Conservation (phyloP, 2,329 filamentous ascomycete species). For the Diaporthe ampelina region DNA sequence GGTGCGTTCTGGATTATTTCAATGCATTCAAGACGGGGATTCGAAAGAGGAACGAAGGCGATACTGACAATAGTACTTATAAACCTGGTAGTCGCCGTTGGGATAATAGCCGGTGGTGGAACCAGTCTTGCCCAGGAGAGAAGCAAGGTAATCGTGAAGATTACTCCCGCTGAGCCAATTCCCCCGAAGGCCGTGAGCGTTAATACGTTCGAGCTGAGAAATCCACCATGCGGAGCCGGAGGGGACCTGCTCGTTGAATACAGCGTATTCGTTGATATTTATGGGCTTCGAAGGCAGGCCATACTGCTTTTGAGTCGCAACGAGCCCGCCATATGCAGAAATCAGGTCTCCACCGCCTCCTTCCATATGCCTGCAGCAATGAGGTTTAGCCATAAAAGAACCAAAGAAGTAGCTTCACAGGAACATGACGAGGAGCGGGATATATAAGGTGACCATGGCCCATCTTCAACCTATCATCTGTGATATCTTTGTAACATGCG, state of each 20-base stretch:
- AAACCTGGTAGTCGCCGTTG: constrained; percentile 58
- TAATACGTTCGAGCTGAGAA: constrained; percentile 59
- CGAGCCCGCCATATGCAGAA: constrained; percentile 47
- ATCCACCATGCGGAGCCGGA: constrained; percentile 60
- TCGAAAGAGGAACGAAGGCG: neutral
- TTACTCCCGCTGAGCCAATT: constrained; percentile 59
- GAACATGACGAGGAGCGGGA: too few relatives aligned
- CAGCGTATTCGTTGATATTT: constrained; percentile 65
- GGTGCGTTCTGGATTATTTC: neutral
- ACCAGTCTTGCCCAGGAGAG: constrained; percentile 52
- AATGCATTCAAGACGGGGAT: neutral
- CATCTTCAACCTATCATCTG: too few relatives aligned
- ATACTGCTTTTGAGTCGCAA: constrained; percentile 47
- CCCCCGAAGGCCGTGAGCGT: constrained; percentile 57
- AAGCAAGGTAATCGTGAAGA: constrained; percentile 60
- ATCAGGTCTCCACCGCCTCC: constrained; percentile 49
- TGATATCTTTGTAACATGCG: too few relatives aligned
- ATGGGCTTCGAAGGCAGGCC: constrained; percentile 52
- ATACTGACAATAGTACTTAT: constrained; percentile 57
- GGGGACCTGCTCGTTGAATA: constrained; percentile 56
- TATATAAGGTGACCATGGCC: too few relatives aligned
- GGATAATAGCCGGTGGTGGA: constrained; percentile 41
- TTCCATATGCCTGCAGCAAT: constrained; percentile 50
- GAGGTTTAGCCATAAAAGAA: too few relatives aligned
- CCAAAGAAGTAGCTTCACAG: too few relatives aligned